These are phyloP conservation scores for Nicotiana tomentosiformis DNA, from an alignment of 257 asterid species.

Conservation along the genomic window DNA sequence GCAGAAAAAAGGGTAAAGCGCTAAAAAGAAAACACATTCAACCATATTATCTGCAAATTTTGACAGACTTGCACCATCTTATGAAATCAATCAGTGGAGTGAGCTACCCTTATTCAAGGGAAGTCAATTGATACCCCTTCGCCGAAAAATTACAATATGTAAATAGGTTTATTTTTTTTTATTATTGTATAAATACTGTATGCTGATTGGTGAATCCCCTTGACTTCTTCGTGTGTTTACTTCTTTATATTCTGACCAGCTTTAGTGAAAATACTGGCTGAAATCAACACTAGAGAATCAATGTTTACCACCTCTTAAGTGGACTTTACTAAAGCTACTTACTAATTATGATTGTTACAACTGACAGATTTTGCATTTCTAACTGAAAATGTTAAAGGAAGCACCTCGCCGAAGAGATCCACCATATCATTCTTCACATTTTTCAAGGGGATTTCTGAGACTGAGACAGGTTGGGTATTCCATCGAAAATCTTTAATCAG, in stretches of 20 bases:
- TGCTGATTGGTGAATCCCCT: no score
- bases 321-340: neutral
- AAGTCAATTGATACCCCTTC: no score
- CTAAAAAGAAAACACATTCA: neutral
- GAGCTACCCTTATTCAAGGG: no score
- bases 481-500: constrained; percentile 28
- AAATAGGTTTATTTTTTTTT: no score
- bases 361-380: neutral
- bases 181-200: no score
- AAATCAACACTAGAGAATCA: neutral
- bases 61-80: neutral
- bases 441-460: neutral
- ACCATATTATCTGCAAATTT: neutral
- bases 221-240: no score
- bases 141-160: no score
- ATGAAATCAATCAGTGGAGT: neutral
- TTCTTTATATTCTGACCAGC: no score
- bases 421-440: neutral
- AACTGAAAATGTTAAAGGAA: neutral
- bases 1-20: neutral
- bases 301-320: neutral
- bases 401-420: constrained; percentile 11
- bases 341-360: neutral
- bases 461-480: constrained; percentile 9
- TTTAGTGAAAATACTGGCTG: no score